Base-by-base conservation (phyloP, 73 alveolate genomes). In the Tetrahymena malaccensis region DNA sequence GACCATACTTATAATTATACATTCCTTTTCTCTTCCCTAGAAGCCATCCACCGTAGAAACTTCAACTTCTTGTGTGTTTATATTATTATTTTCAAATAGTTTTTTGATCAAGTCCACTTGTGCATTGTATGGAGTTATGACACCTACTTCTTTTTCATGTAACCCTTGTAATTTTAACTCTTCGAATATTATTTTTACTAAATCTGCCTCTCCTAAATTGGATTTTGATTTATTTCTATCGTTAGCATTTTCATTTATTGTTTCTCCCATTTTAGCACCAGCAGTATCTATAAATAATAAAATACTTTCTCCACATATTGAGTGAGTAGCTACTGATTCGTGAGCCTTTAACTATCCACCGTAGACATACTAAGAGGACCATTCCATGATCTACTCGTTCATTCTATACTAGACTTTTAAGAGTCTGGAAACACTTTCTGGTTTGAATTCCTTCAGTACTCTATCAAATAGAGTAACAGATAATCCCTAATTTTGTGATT, bases 21-120 rank as follows among this genome's bases (percentile, higher is more conserved):
- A 98, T 94, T 99, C 99, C 96, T 99, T 98, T 97, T 99, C 99
- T 95, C 99, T 98, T 84, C 99, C 99, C 96, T 99, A 98, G 96
- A 99, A 99, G 11, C 99, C 99, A 96, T 99, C 99, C 0, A 99
- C 99, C 3, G 99, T 99, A 43, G 99, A 97, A 31, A 99, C 98
- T 97, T 99, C 99, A 43, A 98, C 89, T 70, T n/a, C 17, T 70
- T 70, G 19, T n/a, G 89, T 25, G 37, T 33, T 70, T 11, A 70
- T 70, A 31, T 70, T 70, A n/a, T 70, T 97, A 55, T 95, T 94
- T 11, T 97, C 97, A 25, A 98, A 93, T 93, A 96, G 95, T 33
- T 98, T 97, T 95, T 97, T 97, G 50, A 99, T 94, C 84, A 95
- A 89, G 43, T 97, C 96, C 0, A 98, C 99, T 96, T 99, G 98